These are phyloP conservation scores for Aspergillus sclerotialis DNA, from an alignment of 2,329 filamentous ascomycete species.

Conservation along the genomic window DNA sequence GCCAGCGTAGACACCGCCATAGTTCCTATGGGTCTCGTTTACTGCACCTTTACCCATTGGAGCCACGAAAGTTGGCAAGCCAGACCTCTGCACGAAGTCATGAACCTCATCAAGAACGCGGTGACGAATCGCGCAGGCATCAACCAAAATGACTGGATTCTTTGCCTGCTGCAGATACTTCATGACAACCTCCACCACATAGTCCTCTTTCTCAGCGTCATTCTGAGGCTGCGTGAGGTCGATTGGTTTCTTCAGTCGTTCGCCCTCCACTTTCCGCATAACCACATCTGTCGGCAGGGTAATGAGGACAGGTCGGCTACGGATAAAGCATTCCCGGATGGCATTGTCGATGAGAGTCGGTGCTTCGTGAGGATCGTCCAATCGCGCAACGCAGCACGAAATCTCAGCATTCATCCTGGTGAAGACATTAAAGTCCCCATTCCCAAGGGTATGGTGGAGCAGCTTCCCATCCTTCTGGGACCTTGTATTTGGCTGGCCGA, in stretches of 20 bases:
- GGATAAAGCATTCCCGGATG: slow-evolving; percentile 65
- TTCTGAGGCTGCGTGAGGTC: slow-evolving; percentile 60
- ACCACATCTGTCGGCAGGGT: slow-evolving; percentile 77
- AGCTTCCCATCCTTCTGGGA: slow-evolving; percentile 40
- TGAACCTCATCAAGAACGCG: slow-evolving; percentile 66
- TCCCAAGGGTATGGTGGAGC: slow-evolving; percentile 64
- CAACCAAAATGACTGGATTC: slow-evolving; percentile 71
- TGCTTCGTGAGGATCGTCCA: slow-evolving; percentile 63
- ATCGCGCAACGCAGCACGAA: slow-evolving; percentile 62
- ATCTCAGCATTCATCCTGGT: slow-evolving; percentile 68
- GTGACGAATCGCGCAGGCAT: slow-evolving; percentile 75
- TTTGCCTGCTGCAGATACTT: slow-evolving; percentile 66
- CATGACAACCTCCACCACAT: slow-evolving; percentile 73
- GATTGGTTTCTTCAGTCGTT: slow-evolving; percentile 62
- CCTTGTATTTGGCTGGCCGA: slow-evolving; percentile 46
- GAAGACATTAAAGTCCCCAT: slow-evolving; percentile 78
- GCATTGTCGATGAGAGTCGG: slow-evolving; percentile 71
- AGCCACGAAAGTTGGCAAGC: slow-evolving; percentile 75
- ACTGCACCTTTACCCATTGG: slow-evolving; percentile 86
- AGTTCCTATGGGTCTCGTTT: slow-evolving; percentile 67
- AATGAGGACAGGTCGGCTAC: slow-evolving; percentile 75
- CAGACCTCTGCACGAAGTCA: slow-evolving; percentile 63
- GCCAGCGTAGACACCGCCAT: slow-evolving; percentile 81
- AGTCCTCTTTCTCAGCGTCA: slow-evolving; percentile 65
- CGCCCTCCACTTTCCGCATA: slow-evolving; percentile 66